Base-by-base conservation (phyloP, 306 rosid genomes). In the Hippophae tibetana region DNA sequence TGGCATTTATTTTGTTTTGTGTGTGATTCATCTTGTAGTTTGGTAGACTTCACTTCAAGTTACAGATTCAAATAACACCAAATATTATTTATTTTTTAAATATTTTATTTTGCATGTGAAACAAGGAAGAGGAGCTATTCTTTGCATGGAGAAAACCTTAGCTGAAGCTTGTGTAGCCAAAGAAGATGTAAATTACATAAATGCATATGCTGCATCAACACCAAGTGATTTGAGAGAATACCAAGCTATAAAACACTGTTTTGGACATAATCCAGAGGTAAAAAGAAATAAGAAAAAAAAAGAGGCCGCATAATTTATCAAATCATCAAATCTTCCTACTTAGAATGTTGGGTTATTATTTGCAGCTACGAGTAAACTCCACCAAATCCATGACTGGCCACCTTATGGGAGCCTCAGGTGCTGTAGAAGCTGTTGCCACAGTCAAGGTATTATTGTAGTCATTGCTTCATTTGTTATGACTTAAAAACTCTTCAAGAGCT, bases 321-420 rank as follows among this genome's bases (percentile, higher is more conserved):
- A n/a, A 53, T 31, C 53, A 18, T 5, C 42, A 23, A 46, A 43
- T 46, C 43, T 42, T 52, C 7, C 6, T 6, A 43, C 10, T 25
- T 7, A 2, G 25, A 0, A 6, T 47, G 31, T 43, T 55, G 51
- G 31, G 26, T 43, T 18, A 6, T 31, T 51, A 31, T 51, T 43
- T 61, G 53, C 76, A 88, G 94, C 72, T 88, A 42, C 68, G 47
- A 70, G 78, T 84, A 42, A 88, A 88, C 70, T 84, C 87, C 44
- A 76, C 96, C 10, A 87, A 88, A 71, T 84, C 94, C 69, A 84
- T 88, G 86, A 82, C 73, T 11, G 96, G 94, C 54, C 89, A 88
- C 68, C 87, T 84, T 56, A 58, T 88, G 40, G 96, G 94, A 61
- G 96, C 87, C 60, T 76, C 96, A 8, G 94, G 96, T 42, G 87